Conservation (phyloP, 495 filamentous ascomycete species). For the Corynascus novoguineensis region DNA sequence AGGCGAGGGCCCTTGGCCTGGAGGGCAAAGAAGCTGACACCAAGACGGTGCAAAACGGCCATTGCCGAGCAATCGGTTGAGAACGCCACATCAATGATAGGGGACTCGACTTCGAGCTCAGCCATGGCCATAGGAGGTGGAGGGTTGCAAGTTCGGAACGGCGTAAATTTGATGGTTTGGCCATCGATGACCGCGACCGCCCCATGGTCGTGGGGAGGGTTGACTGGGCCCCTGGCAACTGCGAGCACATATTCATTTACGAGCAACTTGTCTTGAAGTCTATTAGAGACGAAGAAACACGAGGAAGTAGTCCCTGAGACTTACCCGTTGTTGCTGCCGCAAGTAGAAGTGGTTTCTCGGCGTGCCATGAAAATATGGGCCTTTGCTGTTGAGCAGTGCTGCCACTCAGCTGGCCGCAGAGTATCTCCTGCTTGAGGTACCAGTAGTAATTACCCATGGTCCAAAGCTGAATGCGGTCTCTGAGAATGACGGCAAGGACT, state of each 20-base stretch:
- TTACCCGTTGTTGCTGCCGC: constrained; percentile 44
- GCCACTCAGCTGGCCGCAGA: constrained; percentile 24
- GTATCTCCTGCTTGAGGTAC: constrained; percentile 93
- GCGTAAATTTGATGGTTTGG: constrained; percentile 73
- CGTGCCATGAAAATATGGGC: constrained; percentile 60
- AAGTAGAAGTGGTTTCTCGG: constrained; percentile 69
- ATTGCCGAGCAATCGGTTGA: constrained; percentile 59
- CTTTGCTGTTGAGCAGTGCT: constrained; percentile 9
- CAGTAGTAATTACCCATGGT: constrained; percentile 96
- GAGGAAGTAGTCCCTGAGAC: constrained; percentile 13
- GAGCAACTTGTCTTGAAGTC: constrained; percentile 45
- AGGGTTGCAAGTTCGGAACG: constrained; percentile 73
- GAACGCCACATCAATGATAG: constrained; percentile 69
- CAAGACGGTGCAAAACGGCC: constrained; percentile 61
- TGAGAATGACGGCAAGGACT: constrained; percentile 74
- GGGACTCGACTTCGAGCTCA: constrained; percentile 59
- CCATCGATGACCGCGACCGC: constrained; percentile 86
- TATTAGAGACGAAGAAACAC: constrained; percentile 13
- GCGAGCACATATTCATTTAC: constrained; percentile 65
- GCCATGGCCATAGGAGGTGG: constrained; percentile 89
- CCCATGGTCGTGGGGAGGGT: constrained; percentile 71
- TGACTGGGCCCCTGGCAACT: constrained; percentile 60
- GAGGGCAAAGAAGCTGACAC: constrained; percentile 62
- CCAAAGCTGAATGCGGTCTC: constrained; percentile 83
- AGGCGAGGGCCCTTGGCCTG: constrained; percentile 44